Evolutionary conservation across 2,329 filamentous ascomycete species (phyloP).

Genomic region (Gliomastix tumulicola): DNA sequence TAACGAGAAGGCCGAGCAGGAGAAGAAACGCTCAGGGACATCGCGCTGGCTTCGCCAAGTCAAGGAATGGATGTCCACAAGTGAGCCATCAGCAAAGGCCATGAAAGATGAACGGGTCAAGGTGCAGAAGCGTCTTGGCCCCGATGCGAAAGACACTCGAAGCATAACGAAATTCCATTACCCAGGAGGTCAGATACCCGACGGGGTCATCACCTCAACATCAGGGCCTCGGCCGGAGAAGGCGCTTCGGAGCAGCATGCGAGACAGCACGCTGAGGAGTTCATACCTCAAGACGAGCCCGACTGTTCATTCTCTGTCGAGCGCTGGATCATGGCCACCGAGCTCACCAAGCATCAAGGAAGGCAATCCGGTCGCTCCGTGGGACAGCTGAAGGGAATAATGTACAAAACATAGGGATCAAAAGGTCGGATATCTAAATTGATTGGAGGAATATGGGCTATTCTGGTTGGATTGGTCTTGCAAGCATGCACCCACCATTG

Average conservation of each 20-base stretch:
- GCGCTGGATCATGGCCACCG: slow-evolving; percentile 21
- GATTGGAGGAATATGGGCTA: too few relatives aligned
- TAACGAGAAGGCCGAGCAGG: background rate
- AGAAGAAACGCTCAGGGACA: background rate
- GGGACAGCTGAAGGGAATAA: too few relatives aligned
- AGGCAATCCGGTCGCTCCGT: slow-evolving; percentile 1
- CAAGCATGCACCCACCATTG: too few relatives aligned
- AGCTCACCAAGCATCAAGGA: too few relatives aligned
- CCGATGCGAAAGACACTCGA: slow-evolving; percentile 32
- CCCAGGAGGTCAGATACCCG: slow-evolving; percentile 35
- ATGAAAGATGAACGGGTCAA: slow-evolving; percentile 40
- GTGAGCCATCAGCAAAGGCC: slow-evolving; percentile 42
- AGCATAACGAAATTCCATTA: slow-evolving; percentile 38
- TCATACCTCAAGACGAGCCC: slow-evolving; percentile 16
- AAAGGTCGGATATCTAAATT: too few relatives aligned
- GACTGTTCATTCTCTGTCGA: slow-evolving; percentile 22
- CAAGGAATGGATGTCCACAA: slow-evolving; percentile 40
- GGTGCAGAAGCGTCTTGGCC: slow-evolving; percentile 32
- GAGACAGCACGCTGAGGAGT: slow-evolving; percentile 19
- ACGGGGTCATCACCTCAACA: slow-evolving; percentile 36
- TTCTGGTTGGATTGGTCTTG: too few relatives aligned
- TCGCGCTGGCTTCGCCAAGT: background rate
- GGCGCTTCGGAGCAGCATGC: slow-evolving; percentile 23
- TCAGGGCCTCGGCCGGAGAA: slow-evolving; percentile 40
- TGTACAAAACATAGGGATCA: too few relatives aligned